phyloP scores from a whole-genome alignment of 169 alveolate species.

The Babesia caballi region DNA sequence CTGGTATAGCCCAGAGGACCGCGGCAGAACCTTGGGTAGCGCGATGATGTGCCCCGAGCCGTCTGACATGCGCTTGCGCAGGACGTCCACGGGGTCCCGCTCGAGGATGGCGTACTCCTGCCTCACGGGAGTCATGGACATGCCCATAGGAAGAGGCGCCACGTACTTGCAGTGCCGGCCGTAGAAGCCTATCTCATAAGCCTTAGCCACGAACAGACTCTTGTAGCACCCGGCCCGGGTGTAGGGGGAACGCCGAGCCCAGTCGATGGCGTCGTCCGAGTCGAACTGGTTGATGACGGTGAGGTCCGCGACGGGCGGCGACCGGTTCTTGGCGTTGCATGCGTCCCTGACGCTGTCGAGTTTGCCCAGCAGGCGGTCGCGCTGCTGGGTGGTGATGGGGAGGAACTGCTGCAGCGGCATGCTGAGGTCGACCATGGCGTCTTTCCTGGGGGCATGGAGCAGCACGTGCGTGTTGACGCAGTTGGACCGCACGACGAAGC shows the following conservation, averaged over 20 bases:
- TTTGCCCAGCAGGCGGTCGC: slow-evolving; percentile 13
- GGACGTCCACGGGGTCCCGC: slow-evolving; percentile 43
- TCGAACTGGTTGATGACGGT: slow-evolving; percentile 56
- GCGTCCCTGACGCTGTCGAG: slow-evolving; percentile 28
- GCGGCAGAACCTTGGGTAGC: slow-evolving; percentile 30
- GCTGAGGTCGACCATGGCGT: slow-evolving; percentile 41
- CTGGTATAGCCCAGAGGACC: background rate
- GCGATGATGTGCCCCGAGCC: slow-evolving; percentile 34
- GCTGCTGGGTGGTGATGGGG: slow-evolving; percentile 41
- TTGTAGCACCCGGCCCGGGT: slow-evolving; percentile 67
- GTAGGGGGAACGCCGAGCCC: slow-evolving; percentile 64
- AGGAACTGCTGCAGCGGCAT: slow-evolving; percentile 54
- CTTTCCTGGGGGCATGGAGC: slow-evolving; percentile 54
- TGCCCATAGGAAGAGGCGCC: slow-evolving; percentile 61
- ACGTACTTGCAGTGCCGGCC: slow-evolving; percentile 47
- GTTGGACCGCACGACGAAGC: slow-evolving; percentile 64
- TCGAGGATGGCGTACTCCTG: slow-evolving; percentile 52
- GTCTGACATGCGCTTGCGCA: slow-evolving; percentile 41
- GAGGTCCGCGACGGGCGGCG: slow-evolving; percentile 49
- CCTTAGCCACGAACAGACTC: slow-evolving; percentile 57
- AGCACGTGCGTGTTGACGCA: slow-evolving; percentile 55
- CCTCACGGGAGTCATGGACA: slow-evolving; percentile 20
- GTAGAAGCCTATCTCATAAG: slow-evolving; percentile 61
- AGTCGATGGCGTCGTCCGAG: slow-evolving; percentile 60
- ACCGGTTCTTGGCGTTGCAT: slow-evolving; percentile 3